A percentile compares a stretch with the other conserved stretches of the same genome.
These are phyloP conservation scores for Niebla homalea DNA, from an alignment of 495 filamentous ascomycete species.

Conservation along the genomic window DNA sequence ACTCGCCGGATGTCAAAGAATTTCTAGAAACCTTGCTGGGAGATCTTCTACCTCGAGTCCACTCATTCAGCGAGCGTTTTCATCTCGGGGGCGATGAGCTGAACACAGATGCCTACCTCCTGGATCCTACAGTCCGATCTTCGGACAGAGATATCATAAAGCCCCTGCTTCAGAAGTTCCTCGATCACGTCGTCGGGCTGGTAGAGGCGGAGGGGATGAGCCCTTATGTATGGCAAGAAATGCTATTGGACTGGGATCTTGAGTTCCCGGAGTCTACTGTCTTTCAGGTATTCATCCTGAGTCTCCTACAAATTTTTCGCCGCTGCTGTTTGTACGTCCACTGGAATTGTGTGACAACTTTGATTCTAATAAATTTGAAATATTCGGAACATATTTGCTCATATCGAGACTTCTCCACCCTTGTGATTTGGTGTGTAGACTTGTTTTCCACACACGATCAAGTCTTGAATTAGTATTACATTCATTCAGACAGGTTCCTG, in stretches of 20 bases:
- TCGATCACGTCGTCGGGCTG: slow-evolving; percentile 47
- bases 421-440: too few relatives aligned
- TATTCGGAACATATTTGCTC: too few relatives aligned
- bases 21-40: slow-evolving; percentile 54
- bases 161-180: slow-evolving; percentile 58
- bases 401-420: too few relatives aligned
- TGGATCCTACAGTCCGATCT: slow-evolving; percentile 52
- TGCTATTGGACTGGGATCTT: slow-evolving; percentile 59
- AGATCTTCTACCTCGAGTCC: slow-evolving; percentile 59
- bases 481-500: too few relatives aligned
- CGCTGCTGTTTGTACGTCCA: too few relatives aligned
- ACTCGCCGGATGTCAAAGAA: slow-evolving; percentile 46
- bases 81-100: slow-evolving; percentile 76
- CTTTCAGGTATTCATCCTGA: too few relatives aligned
- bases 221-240: slow-evolving; percentile 72
- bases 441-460: too few relatives aligned
- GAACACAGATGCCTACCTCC: slow-evolving; percentile 53
- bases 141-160: slow-evolving; percentile 44
- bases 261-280: slow-evolving; percentile 38
- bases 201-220: slow-evolving; percentile 43
- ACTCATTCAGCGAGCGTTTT: slow-evolving; percentile 53
- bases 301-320: too few relatives aligned
- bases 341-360: too few relatives aligned
- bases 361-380: too few relatives aligned
- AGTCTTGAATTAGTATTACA: too few relatives aligned